Conservation (phyloP, 345 rosid species). For the Angophora floribunda region DNA sequence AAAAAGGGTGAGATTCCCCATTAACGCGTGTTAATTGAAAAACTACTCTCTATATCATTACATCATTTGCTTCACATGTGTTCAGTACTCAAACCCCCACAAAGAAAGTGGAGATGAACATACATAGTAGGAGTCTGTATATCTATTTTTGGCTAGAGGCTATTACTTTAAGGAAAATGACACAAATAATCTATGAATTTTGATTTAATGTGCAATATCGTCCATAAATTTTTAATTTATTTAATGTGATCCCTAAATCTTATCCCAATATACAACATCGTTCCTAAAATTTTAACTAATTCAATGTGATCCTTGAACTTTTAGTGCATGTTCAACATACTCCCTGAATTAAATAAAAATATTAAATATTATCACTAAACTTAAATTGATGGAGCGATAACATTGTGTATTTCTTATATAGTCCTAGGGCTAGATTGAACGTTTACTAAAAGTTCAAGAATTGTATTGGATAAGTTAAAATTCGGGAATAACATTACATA, state of each 20-base stretch:
- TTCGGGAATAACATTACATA: rapidly evolving
- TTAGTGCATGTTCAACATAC: too few relatives aligned
- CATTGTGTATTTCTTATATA: too few relatives aligned
- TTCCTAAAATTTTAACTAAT: too few relatives aligned
- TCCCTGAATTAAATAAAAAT: too few relatives aligned
- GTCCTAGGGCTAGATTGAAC: background rate
- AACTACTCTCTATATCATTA: background rate
- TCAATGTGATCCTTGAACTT: too few relatives aligned
- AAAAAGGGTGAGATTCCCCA: background rate
- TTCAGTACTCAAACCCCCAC: background rate
- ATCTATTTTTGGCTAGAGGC: background rate
- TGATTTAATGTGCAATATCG: background rate
- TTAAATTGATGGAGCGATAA: rapidly evolving
- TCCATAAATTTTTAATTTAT: too few relatives aligned
- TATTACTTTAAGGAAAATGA: background rate
- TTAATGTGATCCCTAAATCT: too few relatives aligned
- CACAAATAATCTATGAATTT: too few relatives aligned
- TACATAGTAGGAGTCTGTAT: background rate
- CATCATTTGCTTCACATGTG: background rate
- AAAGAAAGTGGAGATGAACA: background rate
- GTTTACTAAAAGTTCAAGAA: too few relatives aligned
- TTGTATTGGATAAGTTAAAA: rapidly evolving
- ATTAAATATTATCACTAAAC: too few relatives aligned
- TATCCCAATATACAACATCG: too few relatives aligned
- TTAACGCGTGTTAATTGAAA: background rate